phyloP scores from a whole-genome alignment of 805 yeast species.

The Metschnikowia baotianmanensis region DNA sequence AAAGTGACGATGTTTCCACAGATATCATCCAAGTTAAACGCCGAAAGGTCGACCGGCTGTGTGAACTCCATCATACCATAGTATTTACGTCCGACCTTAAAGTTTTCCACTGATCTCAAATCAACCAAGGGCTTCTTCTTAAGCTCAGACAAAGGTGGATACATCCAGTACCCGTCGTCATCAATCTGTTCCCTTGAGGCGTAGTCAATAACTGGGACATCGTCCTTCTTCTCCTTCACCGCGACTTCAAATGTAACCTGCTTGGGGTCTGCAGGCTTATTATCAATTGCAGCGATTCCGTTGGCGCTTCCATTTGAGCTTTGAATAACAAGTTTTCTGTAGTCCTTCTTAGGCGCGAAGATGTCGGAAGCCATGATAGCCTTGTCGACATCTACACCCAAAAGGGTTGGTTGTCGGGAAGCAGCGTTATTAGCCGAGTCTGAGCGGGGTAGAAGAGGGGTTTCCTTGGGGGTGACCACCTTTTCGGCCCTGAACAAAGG shows the following conservation, averaged over 20 bases:
- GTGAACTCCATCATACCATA: conserved; percentile 76
- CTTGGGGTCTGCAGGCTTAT: conserved; percentile 21
- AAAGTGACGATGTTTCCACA: conserved; percentile 66
- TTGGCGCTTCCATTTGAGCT: conserved; percentile 26
- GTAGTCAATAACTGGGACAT: conserved; percentile 18
- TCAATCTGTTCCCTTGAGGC: conserved; percentile 38
- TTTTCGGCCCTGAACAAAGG: conserved; percentile 43
- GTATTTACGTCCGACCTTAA: conserved; percentile 75
- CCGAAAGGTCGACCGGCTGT: conserved; percentile 79
- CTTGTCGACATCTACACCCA: conserved; percentile 48
- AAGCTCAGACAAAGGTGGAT: conserved; percentile 70
- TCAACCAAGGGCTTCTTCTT: conserved; percentile 58
- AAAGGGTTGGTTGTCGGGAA: conserved; percentile 4
- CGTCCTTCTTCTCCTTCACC: conserved; percentile 3
- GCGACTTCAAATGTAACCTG: conserved; percentile 33
- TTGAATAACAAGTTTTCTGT: conserved; percentile 54
- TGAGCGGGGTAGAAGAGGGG: conserved; percentile 10
- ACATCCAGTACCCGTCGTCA: conserved; percentile 81
- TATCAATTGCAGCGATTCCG: background rate
- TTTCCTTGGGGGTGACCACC: conserved; percentile 1
- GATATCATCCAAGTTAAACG: conserved; percentile 57
- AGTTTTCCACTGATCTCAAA: conserved; percentile 58
- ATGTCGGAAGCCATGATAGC: conserved; percentile 71
- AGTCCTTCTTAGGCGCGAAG: conserved; percentile 59
- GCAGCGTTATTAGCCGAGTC: conserved; percentile 7